phyloP scores from a whole-genome alignment of 1,284 basidiomycete species.

The Malassezia equina region DNA sequence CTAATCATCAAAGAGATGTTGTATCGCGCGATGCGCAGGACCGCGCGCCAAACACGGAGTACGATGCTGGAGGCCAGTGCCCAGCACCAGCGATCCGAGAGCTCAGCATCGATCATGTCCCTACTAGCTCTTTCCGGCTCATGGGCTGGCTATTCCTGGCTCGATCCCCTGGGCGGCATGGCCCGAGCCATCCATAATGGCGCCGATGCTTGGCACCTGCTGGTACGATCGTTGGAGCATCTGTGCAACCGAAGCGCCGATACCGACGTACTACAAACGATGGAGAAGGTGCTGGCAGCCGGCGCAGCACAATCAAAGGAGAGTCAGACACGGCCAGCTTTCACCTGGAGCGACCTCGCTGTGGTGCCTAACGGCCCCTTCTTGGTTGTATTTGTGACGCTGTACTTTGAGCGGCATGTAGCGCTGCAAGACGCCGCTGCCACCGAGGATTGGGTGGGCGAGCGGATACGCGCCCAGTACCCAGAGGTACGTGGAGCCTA shows the following conservation, averaged over 20 bases:
- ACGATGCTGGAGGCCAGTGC: slow-evolving; percentile 61
- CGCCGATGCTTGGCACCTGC: slow-evolving; percentile 65
- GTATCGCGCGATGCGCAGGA: slow-evolving; percentile 56
- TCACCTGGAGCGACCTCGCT: not conserved
- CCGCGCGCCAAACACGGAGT: slow-evolving; percentile 78
- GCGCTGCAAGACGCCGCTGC: not conserved
- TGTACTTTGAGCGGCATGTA: not conserved
- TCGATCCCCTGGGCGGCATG: slow-evolving; percentile 88
- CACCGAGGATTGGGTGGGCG: not conserved
- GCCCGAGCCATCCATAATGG: slow-evolving; percentile 82
- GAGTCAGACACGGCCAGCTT: not conserved
- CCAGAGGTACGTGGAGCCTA: slow-evolving; percentile 6
- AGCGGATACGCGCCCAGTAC: not conserved
- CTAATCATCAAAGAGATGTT: slow-evolving; percentile 84
- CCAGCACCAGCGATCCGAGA: slow-evolving; percentile 80
- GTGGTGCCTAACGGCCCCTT: slow-evolving; percentile 5
- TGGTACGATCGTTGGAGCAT: slow-evolving; percentile 66
- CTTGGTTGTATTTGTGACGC: not conserved
- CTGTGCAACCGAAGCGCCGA: slow-evolving; percentile 76
- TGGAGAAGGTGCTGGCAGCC: slow-evolving; percentile 53
- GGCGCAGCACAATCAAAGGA: slow-evolving; percentile 7
- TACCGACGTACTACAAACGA: slow-evolving; percentile 53
- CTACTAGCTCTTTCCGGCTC: slow-evolving; percentile 55
- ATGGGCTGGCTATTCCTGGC: slow-evolving; percentile 68
- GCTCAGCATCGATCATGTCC: slow-evolving; percentile 32